A percentile compares a stretch with the other conserved stretches of the same genome.
Evolutionary conservation across 2,329 filamentous ascomycete genomes (phyloP).

Genomic region (Epichloe sylvatica): DNA sequence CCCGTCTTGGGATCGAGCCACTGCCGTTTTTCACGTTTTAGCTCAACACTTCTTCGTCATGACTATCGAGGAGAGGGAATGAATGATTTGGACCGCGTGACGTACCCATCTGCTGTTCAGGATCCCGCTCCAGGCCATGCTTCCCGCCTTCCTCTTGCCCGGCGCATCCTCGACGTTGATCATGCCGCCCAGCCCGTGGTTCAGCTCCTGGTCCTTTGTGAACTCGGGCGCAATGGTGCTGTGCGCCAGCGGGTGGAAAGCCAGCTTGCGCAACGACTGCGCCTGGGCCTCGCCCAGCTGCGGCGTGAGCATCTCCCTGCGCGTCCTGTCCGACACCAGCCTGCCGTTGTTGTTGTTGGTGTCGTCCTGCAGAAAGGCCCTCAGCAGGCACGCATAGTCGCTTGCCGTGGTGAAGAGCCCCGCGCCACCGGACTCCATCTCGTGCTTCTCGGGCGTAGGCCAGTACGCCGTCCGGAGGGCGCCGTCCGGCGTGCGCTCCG

Average conservation of each 20-base stretch:
- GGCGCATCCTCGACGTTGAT: conserved; percentile 25
- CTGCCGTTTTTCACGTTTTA: conserved; percentile 6
- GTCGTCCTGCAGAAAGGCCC: conserved; percentile 17
- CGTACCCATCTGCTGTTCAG: conserved; percentile 29
- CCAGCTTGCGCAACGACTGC: conserved; percentile 8
- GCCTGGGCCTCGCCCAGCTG: conserved; percentile 23
- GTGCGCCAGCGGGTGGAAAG: conserved; percentile 11
- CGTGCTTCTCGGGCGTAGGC: conserved; percentile 16
- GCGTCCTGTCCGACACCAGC: conserved; percentile 18
- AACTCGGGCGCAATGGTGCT: conserved; percentile 24
- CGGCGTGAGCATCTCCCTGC: conserved; percentile 24
- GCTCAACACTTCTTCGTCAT: too few species aligned
- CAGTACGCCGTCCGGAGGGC: conserved; percentile 9
- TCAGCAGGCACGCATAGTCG: conserved; percentile 26
- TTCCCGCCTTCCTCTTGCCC: conserved; percentile 27
- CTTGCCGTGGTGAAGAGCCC: conserved; percentile 28
- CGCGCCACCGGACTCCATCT: conserved; percentile 28
- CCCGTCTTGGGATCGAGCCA: conserved; percentile 26
- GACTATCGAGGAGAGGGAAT: too few species aligned
- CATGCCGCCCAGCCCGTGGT: conserved; percentile 25
- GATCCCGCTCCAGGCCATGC: conserved; percentile 30
- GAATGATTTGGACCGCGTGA: conserved; percentile 2
- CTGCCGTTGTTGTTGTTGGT: conserved; percentile 4
- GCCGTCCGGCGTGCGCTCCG: conserved; percentile 10
- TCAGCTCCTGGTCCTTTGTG: conserved; percentile 17